A percentile compares a stretch with the other conserved stretches of the same genome.
Evolutionary conservation across 2,329 filamentous ascomycete species (phyloP).

Genomic region (Aspergillus ibericus): DNA sequence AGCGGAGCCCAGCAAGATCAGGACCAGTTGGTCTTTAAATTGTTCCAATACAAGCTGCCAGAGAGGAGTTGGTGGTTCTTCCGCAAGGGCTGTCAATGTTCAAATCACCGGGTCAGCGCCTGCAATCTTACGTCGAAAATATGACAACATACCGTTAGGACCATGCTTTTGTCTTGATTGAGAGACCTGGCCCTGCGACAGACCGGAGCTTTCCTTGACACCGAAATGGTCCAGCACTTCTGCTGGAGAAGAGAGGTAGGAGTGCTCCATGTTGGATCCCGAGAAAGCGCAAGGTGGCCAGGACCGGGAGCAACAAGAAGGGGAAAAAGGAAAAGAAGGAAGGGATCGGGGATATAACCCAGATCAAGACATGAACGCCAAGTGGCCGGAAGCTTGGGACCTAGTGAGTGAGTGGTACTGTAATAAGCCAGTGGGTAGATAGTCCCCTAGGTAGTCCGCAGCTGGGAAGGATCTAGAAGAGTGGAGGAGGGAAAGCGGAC

Average conservation of each 20-base stretch:
- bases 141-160: constrained; percentile 51
- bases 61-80: constrained; percentile 92
- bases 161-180: constrained; percentile 52
- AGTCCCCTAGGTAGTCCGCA: constrained; percentile 3
- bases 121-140: not conserved
- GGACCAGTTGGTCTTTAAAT: constrained; percentile 97
- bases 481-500: not conserved
- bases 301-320: not conserved
- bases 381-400: constrained; percentile 23
- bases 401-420: constrained; percentile 12
- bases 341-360: constrained; percentile 9
- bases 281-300: constrained; percentile 9
- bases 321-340: constrained; percentile 14
- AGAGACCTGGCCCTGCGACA: constrained; percentile 52
- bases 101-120: constrained; percentile 6
- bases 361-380: constrained; percentile 28
- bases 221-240: constrained; percentile 55
- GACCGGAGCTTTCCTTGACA: constrained; percentile 52
- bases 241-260: constrained; percentile 50
- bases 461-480: constrained; percentile 26
- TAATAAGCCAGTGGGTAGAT: constrained; percentile 7
- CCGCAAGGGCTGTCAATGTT: constrained; percentile 60
- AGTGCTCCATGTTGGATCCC: constrained; percentile 51
- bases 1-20: constrained; percentile 90
- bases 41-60: constrained; percentile 98